Evolutionary conservation across 2,329 filamentous ascomycete genomes (phyloP), one percentile per base, ranked within the genome.

Genomic region (Pseudohalonectria lignicola): DNA sequence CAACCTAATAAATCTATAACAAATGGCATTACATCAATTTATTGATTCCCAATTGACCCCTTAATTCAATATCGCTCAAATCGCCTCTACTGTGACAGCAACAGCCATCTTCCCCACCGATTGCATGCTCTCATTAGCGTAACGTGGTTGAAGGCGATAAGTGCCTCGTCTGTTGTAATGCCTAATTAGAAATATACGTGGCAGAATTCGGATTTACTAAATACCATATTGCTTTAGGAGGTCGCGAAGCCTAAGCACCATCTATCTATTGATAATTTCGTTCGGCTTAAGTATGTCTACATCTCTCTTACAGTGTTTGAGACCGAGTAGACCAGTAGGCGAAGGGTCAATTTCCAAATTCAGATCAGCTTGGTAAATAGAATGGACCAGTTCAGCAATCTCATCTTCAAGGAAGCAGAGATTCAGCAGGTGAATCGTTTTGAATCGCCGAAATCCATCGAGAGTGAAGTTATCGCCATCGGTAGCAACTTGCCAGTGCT

Each of bases 361-460:
- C 3, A 59, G 47, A 8, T 54, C 56, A 19, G 53, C 49, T 39
- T 59, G 54, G 36, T 58, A 59, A 1, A 60, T 46, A 3, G 29
- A 28, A 42, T 53, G 49, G 41, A 59, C 55, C 15, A 53, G 37
- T 10, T 51, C 40, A 2, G 49, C 47, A 29, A 57, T 55, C 38
- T 60, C 54, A 8, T 47, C 43, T 42, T 59, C 53, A 6, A 57
- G 43, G 21, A 53, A 54, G 12, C 53, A 50, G 17, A 57, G 49
- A 39, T 56, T 60, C n/a, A 60, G 39, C 3, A 58, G 45, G 34
- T 62, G 56, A 5, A 47, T 43, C 0, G 49, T 53, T 29, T 53
- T 56, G 36, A 52, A 56, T 4, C 53, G 46, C 9, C 50, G 47
- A 30, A 54, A 53, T 0, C 51, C 49, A 37, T 53, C 44, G 3